These are phyloP conservation scores for Chiua virens DNA, from an alignment of 768 basidiomycete genomes.

Conservation along the genomic window DNA sequence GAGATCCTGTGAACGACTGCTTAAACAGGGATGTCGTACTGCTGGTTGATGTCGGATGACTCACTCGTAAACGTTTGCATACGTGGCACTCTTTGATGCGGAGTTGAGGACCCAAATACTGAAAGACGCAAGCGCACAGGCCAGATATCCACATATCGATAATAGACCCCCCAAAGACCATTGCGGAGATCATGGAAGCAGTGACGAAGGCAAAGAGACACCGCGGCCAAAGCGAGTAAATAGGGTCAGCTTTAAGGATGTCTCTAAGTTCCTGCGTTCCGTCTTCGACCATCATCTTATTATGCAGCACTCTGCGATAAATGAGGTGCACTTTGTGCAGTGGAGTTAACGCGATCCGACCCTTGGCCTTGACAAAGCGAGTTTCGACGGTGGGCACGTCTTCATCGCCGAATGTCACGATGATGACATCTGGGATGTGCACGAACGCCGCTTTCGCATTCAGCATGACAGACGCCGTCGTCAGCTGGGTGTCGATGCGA, in stretches of 20 bases:
- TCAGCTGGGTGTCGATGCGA: conserved; percentile 85
- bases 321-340: conserved; percentile 81
- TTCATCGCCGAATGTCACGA: conserved; percentile 80
- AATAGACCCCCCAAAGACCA: conserved; percentile 79
- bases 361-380: conserved; percentile 81
- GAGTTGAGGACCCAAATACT: conserved; percentile 80
- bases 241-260: conserved; percentile 61
- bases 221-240: conserved; percentile 66
- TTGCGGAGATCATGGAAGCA: conserved; percentile 77
- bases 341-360: conserved; percentile 77
- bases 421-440: conserved; percentile 74
- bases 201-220: conserved; percentile 76
- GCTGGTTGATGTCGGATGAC: conserved; percentile 39
- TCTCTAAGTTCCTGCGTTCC: conserved; percentile 68
- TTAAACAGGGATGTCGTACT: background rate
- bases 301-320: conserved; percentile 86
- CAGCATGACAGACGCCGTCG: conserved; percentile 74
- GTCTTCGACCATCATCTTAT: conserved; percentile 69
- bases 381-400: conserved; percentile 74
- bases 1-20: conserved; percentile 57
- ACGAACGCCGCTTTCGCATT: conserved; percentile 82
- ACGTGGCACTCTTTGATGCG: conserved; percentile 83
- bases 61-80: conserved; percentile 95
- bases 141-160: conserved; percentile 86
- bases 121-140: conserved; percentile 62